Base-by-base conservation (phyloP, 345 rosid species). In the Citrus medica region DNA sequence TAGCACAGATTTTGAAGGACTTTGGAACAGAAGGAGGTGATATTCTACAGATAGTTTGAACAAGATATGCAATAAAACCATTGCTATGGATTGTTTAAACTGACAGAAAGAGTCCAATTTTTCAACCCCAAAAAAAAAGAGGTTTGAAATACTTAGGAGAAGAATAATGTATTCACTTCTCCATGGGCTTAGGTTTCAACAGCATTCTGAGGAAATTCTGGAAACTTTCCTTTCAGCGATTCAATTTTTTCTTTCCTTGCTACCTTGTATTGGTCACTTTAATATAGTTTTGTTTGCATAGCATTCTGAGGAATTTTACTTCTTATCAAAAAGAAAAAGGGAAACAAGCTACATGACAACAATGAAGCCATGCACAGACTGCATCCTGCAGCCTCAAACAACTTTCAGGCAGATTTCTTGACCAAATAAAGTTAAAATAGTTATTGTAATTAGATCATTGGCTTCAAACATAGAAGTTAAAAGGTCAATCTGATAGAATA, bases 381-480 rank as follows among this genome's bases (percentile, higher is more conserved):
- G 70, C 22, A 75, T 48, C 6, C 56, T 48, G 48, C 48, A 62
- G 42, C 32, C 25, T 63, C 5, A 22, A 75, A 63, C 30, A 64
- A 64, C 70, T 63, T 75, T 64, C 46, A 21, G 32, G 69, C 9
- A 12, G 22, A 9, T 72, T 32, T n/a, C 30, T 35, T 14, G 19
- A 48, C 21, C n/a, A 46, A 75, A 21, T 22, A 48, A 75, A 75
- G 78, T 63, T 46, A 75, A 51, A 40, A 75, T 12, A 27, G 22
- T 33, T 32, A 55, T 13, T n/a, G 28, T 73, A 37, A 25, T n/a
- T 65, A 65, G 37, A 17, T 32, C 30, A 32, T 72, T 33, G 21
- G 48, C 40, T 32, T 72, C 75, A 33, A 56, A 32, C 21, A 53
- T 33, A 10, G 55, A 46, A 25, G 56, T 69, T 42, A 40, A 22